Base-by-base conservation (phyloP, 192 early-diverging fungal species). In the Nowakowskiella sp. region DNA sequence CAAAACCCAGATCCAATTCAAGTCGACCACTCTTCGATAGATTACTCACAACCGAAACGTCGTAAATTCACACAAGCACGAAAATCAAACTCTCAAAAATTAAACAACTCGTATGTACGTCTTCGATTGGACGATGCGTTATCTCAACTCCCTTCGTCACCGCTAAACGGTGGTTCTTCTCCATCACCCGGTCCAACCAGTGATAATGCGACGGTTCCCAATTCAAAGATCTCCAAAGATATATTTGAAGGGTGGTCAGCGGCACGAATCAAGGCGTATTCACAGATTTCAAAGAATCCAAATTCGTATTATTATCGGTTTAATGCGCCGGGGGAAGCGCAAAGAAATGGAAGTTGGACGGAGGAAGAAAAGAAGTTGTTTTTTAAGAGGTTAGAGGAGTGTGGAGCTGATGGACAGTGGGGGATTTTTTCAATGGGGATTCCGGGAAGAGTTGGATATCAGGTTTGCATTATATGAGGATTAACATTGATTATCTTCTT, bases 251-350 rank as follows among this genome's bases (percentile, higher is more conserved):
- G 94, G 13, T 97, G 94, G 94, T 90, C 87, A 8, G 80, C 85
- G 51, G 94, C 94, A 25, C 88, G 94, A 31, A 88, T 91, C 45
- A 82, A 83, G 55, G 94, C 94, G 2, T 97, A 91, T 61, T 81
- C 90, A 60, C 84, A 85, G 57, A 97, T 97, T 66, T 84, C 92
- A 47, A 86, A 82, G 45, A 94, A 93, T 46, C 94, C 94, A 34
- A 97, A 97, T 71, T 90, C 89, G 19, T 97, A 97, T 58, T 97
- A 97, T 64, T 97, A 97, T 62, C 84, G 92, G 13, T 97, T 97
- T 68, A 97, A 97, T 64, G 91, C 90, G 1, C 93, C 93, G 0
- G 92, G 92, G 26, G 92, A 97, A 65, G 89, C 87, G 55, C 93
- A 97, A 57, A 76, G 83, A 42, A 92, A 90, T 46, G 93, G 93